Percentiles rank a stretch among this genome's conserved stretches.
Evolutionary conservation across 495 filamentous ascomycete species (phyloP).

Genomic region (Aspergillus baeticus): DNA sequence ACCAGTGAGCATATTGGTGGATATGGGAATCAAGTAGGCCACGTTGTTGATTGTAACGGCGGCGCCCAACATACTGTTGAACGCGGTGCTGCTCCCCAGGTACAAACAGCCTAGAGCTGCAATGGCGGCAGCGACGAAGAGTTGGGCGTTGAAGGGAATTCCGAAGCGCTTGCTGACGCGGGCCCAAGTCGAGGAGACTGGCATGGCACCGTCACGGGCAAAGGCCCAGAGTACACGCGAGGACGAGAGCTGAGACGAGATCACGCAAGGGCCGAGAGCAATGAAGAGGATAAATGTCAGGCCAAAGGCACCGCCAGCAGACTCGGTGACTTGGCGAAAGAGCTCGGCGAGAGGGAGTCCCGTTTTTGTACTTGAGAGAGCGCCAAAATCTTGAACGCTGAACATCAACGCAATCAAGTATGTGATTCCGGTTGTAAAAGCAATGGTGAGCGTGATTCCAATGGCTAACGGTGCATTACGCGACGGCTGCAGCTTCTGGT

Average conservation of each 20-base stretch:
- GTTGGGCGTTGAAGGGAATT: constrained; percentile 56
- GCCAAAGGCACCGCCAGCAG: constrained; percentile 50
- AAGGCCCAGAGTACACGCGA: constrained; percentile 71
- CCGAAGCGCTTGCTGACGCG: constrained; percentile 23
- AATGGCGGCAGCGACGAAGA: constrained; percentile 56
- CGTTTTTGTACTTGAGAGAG: constrained; percentile 24
- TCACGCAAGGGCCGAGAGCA: constrained; percentile 50
- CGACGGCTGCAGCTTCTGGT: neutral
- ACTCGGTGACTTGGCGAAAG: constrained; percentile 69
- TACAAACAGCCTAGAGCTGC: constrained; percentile 69
- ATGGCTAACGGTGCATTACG: constrained; percentile 7
- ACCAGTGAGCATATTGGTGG: constrained; percentile 30
- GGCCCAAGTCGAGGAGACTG: constrained; percentile 27
- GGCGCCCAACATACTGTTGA: constrained; percentile 67
- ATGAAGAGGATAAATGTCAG: constrained; percentile 31
- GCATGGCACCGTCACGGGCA: constrained; percentile 61
- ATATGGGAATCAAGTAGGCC: constrained; percentile 33
- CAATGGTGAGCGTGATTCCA: constrained; percentile 26
- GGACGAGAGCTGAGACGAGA: constrained; percentile 54
- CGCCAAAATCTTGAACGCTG: constrained; percentile 39
- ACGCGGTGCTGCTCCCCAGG: constrained; percentile 65
- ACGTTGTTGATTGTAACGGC: constrained; percentile 39
- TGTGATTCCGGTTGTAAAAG: constrained; percentile 40
- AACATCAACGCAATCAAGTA: constrained; percentile 46
- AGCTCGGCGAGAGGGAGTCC: constrained; percentile 70